Evolutionary conservation across 495 filamentous ascomycete species (phyloP).

Genomic region (Penicillium crystallinum): DNA sequence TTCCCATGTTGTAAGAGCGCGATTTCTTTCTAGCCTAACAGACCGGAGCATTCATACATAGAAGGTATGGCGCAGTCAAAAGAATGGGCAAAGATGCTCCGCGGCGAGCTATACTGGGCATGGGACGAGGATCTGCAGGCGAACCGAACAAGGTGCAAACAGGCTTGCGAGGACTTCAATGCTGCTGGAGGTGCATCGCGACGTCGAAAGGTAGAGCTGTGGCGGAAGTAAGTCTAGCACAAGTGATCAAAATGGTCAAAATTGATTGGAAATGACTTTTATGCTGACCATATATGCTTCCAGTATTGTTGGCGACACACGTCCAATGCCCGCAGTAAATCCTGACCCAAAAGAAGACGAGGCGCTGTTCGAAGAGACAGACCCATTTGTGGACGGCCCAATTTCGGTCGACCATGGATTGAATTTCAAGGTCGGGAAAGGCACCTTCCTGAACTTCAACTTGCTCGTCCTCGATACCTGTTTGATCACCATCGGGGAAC

Average conservation of each 20-base stretch:
- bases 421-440: constrained; percentile 60
- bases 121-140: constrained; percentile 48
- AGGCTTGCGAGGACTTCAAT: constrained; percentile 58
- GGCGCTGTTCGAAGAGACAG: constrained; percentile 46
- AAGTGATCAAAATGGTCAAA: background rate
- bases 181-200: constrained; percentile 46
- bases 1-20: background rate
- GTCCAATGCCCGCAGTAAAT: constrained; percentile 53
- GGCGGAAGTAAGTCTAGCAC: constrained; percentile 54
- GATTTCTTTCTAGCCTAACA: background rate
- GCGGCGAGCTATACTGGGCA: constrained; percentile 42
- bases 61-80: constrained; percentile 25
- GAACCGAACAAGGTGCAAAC: constrained; percentile 53
- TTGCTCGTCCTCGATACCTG: constrained; percentile 72
- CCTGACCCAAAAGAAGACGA: constrained; percentile 53
- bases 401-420: constrained; percentile 70
- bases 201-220: constrained; percentile 57
- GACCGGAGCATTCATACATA: background rate
- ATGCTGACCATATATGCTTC: background rate
- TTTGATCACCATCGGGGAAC: constrained; percentile 64
- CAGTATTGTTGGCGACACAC: constrained; percentile 54
- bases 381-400: constrained; percentile 63
- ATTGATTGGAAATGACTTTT: background rate
- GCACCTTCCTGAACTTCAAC: constrained; percentile 71
- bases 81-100: constrained; percentile 36